These are phyloP conservation scores for Acer yangbiense DNA, from an alignment of 345 rosid genomes.

Conservation along the genomic window DNA sequence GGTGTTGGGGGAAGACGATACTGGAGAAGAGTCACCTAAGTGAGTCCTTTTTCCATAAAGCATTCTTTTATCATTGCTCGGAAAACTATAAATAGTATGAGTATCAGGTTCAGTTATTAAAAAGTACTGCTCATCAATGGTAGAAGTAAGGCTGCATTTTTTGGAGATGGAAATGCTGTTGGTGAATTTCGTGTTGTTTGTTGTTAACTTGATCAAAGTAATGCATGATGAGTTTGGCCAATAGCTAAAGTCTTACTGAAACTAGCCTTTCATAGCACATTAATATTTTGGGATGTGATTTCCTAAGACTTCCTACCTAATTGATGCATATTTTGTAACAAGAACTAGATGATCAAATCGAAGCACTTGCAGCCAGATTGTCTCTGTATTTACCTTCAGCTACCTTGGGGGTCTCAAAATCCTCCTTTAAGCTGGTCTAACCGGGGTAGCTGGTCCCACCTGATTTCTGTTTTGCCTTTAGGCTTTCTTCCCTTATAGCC, in stretches of 20 bases:
- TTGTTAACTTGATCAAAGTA: background rate
- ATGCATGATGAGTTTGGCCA: background rate
- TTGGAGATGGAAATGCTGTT: background rate
- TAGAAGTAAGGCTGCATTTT: background rate
- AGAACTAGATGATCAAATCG: background rate
- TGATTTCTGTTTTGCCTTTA: background rate
- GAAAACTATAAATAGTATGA: background rate
- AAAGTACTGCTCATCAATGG: background rate
- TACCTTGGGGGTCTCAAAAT: background rate
- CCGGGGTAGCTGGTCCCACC: background rate
- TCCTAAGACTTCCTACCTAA: background rate
- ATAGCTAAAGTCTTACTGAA: background rate
- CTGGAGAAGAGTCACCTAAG: slow-evolving; percentile 93
- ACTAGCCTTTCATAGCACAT: background rate
- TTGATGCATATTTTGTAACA: background rate
- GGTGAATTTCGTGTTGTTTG: background rate
- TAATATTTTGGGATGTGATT: background rate
- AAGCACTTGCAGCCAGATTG: background rate
- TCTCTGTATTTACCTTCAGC: background rate
- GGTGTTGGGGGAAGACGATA: slow-evolving; percentile 93
- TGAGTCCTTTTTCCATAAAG: slow-evolving; percentile 29
- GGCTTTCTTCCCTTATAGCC: background rate
- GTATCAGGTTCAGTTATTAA: background rate
- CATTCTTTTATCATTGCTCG: background rate
- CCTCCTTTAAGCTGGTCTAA: background rate